Conservation (phyloP, 192 early-diverging fungal genomes). For the Coemansia reversa region DNA sequence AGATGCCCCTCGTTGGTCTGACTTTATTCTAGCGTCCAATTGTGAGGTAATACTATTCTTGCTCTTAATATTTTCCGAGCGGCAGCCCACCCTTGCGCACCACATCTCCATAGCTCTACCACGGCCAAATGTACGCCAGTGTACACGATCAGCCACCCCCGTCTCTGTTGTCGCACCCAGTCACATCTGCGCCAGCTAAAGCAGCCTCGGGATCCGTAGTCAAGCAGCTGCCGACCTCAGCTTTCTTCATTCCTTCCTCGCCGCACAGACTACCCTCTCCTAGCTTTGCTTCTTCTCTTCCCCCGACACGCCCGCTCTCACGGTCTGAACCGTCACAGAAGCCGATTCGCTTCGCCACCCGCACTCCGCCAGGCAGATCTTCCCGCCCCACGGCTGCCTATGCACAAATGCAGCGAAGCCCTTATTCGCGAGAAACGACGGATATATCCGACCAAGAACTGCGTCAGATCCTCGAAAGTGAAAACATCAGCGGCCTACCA, state of each 20-base stretch:
- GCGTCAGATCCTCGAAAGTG: constrained; percentile 54
- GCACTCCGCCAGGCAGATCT: constrained; percentile 30
- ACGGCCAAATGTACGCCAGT: constrained; percentile 42
- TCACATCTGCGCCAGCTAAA: constrained; percentile 30
- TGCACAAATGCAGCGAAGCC: constrained; percentile 49
- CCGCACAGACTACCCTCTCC: constrained; percentile 19
- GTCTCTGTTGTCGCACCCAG: constrained; percentile 48
- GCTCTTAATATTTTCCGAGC: constrained; percentile 2
- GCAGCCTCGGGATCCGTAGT: constrained; percentile 34
- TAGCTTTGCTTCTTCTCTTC: constrained; percentile 19
- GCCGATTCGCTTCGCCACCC: constrained; percentile 17
- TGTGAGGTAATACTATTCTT: constrained; percentile 38
- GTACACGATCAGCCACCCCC: constrained; percentile 52
- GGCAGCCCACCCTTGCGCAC: not conserved
- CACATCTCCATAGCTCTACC: not conserved
- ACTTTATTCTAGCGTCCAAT: constrained; percentile 12
- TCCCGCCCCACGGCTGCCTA: constrained; percentile 40
- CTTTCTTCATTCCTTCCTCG: constrained; percentile 26
- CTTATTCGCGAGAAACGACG: constrained; percentile 52
- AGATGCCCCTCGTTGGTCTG: constrained; percentile 6
- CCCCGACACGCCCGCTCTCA: constrained; percentile 23
- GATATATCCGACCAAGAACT: constrained; percentile 56
- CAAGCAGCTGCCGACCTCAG: constrained; percentile 29
- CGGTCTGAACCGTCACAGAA: constrained; percentile 22
- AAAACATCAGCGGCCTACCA: constrained; percentile 52